Evolutionary conservation across 192 early-diverging fungal species (phyloP), one percentile per base, ranked within the genome.

Genomic region (Phycomyces nitens): DNA sequence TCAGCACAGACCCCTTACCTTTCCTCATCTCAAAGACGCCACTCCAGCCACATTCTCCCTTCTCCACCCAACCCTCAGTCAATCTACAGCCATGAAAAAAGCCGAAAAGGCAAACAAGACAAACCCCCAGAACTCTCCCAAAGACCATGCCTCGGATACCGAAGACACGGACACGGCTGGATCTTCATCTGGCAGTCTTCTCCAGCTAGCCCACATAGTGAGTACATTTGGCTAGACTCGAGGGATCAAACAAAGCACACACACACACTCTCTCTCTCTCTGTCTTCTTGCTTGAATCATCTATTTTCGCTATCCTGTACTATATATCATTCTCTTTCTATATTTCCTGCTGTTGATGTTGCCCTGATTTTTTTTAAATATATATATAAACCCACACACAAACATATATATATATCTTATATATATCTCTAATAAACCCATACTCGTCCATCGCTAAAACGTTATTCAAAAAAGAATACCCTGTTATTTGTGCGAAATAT

Each of bases 181-280:
- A 16, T 27, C 60, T 52, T 62, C 60, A 21, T 39, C 60, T 38
- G 40, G 52, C 42, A 39, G 51, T 54, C 52, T 63, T 24, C 40
- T 72, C 12, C 59, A 66, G 12, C 42, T 72, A 27, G 65, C 71
- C 24, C 53, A 72, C 52, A 66, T 66, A 51, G 65, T 72, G 20
- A 67, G 65, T 53, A 66, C 64, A n/a, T 72, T 72, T 56, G 71
- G 65, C 21, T 72, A 66, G 60, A 44, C n/a, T n/a, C n/a, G n/a
- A n/a, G n/a, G n/a, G n/a, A n/a, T n/a, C n/a, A n/a, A n/a, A 27
- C 60, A 20, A 21, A 5, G 9, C 3, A 43, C 29, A 34, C 29
- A 34, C 29, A 34, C 29, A 34, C 29, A 34, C 29, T 34, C 29
- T 5, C 29, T 34, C 7, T 34, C 29, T 34, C 29, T 7, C 29